Evolutionary conservation across 306 rosid genomes (phyloP).

Genomic region (Betula pendula): DNA sequence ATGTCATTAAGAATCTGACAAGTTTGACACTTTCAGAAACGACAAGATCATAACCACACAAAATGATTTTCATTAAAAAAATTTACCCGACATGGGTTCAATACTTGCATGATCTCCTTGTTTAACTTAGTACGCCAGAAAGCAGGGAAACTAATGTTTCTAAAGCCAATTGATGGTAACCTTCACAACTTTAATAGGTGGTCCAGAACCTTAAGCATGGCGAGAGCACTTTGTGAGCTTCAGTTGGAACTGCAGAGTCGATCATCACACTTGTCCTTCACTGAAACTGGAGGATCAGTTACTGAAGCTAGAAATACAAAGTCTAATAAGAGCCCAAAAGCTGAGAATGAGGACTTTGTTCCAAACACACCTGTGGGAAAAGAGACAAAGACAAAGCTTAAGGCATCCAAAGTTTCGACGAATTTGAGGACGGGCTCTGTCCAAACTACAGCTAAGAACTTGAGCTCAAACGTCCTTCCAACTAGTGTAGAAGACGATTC

Average conservation of each 20-base stretch:
- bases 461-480: conserved; percentile 1
- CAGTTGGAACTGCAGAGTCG: conserved; percentile 45
- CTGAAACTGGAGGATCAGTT: neutral
- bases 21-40: neutral
- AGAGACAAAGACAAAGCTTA: conserved; percentile 25
- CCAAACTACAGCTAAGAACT: neutral
- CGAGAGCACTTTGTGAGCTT: conserved; percentile 53
- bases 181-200: conserved; percentile 34
- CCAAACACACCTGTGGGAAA: conserved; percentile 46
- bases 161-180: neutral
- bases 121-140: neutral
- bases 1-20: neutral
- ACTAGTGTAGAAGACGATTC: conserved; percentile 17
- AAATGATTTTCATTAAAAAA: neutral
- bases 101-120: neutral
- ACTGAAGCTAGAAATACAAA: neutral
- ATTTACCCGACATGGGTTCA: neutral
- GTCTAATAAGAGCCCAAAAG: conserved; percentile 6
- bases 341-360: conserved; percentile 19
- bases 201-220: conserved; percentile 56
- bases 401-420: conserved; percentile 9
- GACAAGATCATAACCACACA: neutral
- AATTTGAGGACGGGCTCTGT: conserved; percentile 7
- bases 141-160: neutral
- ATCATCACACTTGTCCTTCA: neutral